phyloP scores from a whole-genome alignment of 1,284 basidiomycete genomes.

The Papiliotrema fonsecae region DNA sequence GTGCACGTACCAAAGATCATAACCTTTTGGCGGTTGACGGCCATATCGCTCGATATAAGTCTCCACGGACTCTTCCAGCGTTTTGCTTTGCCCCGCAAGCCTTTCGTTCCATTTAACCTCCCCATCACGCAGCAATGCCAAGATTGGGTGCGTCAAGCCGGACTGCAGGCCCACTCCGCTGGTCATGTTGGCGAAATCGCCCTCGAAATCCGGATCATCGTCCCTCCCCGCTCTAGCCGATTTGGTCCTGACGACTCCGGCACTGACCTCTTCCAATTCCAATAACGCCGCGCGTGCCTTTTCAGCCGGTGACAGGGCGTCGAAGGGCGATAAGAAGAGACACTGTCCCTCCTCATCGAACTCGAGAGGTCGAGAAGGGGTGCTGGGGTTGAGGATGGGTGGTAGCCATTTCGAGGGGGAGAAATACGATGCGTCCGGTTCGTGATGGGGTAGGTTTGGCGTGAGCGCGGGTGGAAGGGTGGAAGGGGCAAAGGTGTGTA shows the following conservation, averaged over 20 bases:
- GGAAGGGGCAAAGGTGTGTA: constrained; percentile 37
- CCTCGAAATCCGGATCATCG: constrained; percentile 25
- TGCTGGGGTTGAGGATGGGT: constrained; percentile 31
- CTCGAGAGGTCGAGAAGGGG: constrained; percentile 30
- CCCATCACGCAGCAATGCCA: constrained; percentile 48
- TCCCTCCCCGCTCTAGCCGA: constrained; percentile 13
- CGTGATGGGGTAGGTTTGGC: constrained; percentile 27
- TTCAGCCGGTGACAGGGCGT: constrained; percentile 37
- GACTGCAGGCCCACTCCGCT: constrained; percentile 8
- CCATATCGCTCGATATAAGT: constrained; percentile 49
- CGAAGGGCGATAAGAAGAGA: constrained; percentile 45
- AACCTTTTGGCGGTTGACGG: constrained; percentile 48
- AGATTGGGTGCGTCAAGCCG: constrained; percentile 45
- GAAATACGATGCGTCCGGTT: constrained; percentile 35
- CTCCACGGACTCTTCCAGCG: constrained; percentile 49
- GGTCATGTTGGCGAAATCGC: constrained; percentile 20
- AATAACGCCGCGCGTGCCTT: constrained; percentile 31
- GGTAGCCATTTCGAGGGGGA: constrained; percentile 42
- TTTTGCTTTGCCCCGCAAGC: constrained; percentile 48
- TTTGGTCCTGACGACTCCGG: constrained; percentile 32
- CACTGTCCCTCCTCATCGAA: constrained; percentile 46
- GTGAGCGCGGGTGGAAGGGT: constrained; percentile 34
- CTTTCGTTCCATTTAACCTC: constrained; percentile 49
- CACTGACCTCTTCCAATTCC: constrained; percentile 30
- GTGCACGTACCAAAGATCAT: constrained; percentile 43